Evolutionary conservation across 2,329 filamentous ascomycete species (phyloP), one percentile per base, ranked within the genome.

Genomic region (Aspergillus fijiensis): DNA sequence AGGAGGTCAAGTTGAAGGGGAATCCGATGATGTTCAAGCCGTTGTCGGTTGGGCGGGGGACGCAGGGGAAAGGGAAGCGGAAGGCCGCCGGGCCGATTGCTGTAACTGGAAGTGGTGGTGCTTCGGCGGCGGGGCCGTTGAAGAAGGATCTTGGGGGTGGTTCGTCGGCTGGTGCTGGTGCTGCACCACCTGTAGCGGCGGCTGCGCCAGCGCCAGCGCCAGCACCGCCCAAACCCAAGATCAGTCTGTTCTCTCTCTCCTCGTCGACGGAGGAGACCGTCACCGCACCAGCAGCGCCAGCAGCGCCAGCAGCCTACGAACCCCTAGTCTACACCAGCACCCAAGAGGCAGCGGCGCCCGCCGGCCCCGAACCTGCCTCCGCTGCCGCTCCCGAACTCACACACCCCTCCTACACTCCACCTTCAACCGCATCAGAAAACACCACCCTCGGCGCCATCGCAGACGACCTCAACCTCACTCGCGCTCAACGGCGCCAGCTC

Each of bases 1-100:
- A 72, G n/a, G 70, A 76, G 42, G 66, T 72, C 23, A 83, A 83
- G 48, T 82, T 86, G 68, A 86, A 86, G 69, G 90, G 90, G 21
- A 95, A 93, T 67, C 86, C 92, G 12, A 85, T 93, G 75, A 90
- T 92, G 86, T 97, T 98, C 76, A 90, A 88, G 72, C 94, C 94
- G 3, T 80, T 97, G 42, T 96, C 93, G 1, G 92, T 97, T 14
- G 86, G 88, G 16, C 84, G 91, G 62, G 91, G 89, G 63, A 83
- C 87, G 31, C 85, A 84, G 63, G 92, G 90, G 77, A 91, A 89
- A 19, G 39, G 39, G 78, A 88, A 84, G 69, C 79, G 81, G 59
- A 73, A 74, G 42, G 73, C 76, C 25, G 57, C 69, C 3, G 61
- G 67, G 10, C 57, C 69, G 51, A 55, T 61, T 21, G 60, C 62